Conservation (phyloP, 257 asterid genomes). For the Cruciata laevipes region DNA sequence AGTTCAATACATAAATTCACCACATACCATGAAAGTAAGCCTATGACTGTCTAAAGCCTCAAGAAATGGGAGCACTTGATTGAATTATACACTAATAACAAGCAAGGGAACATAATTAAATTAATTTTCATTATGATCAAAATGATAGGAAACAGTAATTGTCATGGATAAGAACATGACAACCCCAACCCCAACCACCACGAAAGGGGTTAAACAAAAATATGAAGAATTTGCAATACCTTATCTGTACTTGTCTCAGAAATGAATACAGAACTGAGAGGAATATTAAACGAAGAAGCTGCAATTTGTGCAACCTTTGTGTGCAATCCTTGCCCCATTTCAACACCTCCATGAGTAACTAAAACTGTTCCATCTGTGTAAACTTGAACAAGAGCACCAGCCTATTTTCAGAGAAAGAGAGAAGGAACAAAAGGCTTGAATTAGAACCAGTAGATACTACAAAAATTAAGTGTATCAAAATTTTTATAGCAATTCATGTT, state of each 20-base stretch:
- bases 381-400: constrained; percentile 96
- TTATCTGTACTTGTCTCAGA: constrained; percentile 98
- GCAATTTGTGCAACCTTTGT: constrained; percentile 97
- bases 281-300: constrained; percentile 80
- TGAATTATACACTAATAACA: not conserved
- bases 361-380: constrained; percentile 97
- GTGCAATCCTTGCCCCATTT: constrained; percentile 99
- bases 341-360: constrained; percentile 97
- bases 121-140: not conserved
- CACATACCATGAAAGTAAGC: not conserved
- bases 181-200: not conserved
- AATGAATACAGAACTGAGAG: constrained; percentile 81
- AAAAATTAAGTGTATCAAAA: not conserved
- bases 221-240: constrained; percentile 32
- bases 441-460: not conserved
- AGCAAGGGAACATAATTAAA: not conserved
- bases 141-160: not conserved
- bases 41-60: not conserved
- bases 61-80: not conserved
- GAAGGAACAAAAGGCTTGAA: not conserved
- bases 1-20: not conserved
- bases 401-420: constrained; percentile 35
- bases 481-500: not conserved
- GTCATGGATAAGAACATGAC: not conserved
- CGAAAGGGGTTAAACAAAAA: not conserved